phyloP scores from a whole-genome alignment of 305 asterid genomes.

The Fraxinus velutina region DNA sequence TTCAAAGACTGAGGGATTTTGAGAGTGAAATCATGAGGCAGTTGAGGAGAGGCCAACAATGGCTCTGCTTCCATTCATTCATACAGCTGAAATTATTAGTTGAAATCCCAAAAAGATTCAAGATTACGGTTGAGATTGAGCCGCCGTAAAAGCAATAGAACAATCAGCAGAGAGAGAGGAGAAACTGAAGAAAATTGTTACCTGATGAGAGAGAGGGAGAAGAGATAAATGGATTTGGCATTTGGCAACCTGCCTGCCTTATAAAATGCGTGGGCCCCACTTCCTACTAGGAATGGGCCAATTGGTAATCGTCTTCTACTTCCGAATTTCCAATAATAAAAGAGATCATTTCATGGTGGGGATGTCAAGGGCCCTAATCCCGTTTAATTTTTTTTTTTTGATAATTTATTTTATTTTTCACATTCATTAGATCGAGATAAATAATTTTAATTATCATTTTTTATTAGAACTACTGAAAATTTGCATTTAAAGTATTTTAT shows the following conservation, averaged over 20 bases:
- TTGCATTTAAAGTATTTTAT: too few relatives aligned
- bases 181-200: too few relatives aligned
- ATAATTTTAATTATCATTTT: too few relatives aligned
- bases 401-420: too few relatives aligned
- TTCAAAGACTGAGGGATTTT: constrained; percentile 10
- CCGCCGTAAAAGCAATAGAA: neutral
- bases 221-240: neutral
- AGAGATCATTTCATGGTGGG: neutral
- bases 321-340: neutral
- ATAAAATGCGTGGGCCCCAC: neutral
- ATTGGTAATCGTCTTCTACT: neutral
- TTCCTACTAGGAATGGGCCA: neutral
- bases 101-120: neutral
- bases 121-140: neutral
- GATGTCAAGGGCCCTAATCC: too few relatives aligned
- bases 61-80: constrained; percentile 36
- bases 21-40: constrained; percentile 20
- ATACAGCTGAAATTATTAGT: neutral
- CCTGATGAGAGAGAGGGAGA: neutral
- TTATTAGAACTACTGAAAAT: too few relatives aligned
- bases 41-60: constrained; percentile 23
- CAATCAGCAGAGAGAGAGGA: neutral
- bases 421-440: too few relatives aligned
- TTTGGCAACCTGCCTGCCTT: neutral
- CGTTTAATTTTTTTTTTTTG: too few relatives aligned